These are phyloP conservation scores for Astrocystis sublimbata DNA, from an alignment of 495 filamentous ascomycete genomes.

Conservation along the genomic window DNA sequence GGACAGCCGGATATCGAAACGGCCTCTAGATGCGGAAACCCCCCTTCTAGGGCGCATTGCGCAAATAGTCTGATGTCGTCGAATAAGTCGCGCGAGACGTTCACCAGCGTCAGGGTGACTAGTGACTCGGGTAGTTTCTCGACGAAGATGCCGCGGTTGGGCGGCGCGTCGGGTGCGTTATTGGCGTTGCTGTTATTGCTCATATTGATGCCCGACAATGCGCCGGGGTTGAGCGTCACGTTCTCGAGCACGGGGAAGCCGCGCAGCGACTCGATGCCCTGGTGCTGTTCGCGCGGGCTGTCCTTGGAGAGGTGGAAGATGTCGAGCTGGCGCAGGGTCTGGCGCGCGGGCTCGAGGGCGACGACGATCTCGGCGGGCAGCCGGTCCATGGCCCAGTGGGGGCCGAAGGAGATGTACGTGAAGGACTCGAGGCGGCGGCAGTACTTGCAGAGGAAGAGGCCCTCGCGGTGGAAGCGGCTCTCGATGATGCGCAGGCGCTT, in stretches of 20 bases:
- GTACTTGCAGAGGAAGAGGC: constrained; percentile 21
- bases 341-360: constrained; percentile 15
- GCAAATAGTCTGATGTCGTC: constrained; percentile 17
- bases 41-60: constrained; percentile 2
- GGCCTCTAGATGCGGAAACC: constrained; percentile 12
- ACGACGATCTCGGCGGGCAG: constrained; percentile 19
- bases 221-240: constrained; percentile 19
- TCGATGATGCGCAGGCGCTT: constrained; percentile 18
- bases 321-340: constrained; percentile 15
- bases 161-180: background rate
- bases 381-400: constrained; percentile 21
- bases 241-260: constrained; percentile 16
- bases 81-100: constrained; percentile 18
- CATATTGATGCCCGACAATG: background rate
- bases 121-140: constrained; percentile 18
- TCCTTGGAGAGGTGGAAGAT: constrained; percentile 17
- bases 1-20: constrained; percentile 19
- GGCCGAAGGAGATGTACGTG: constrained; percentile 21
- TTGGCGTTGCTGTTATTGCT: too few species aligned
- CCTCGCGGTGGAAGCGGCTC: constrained; percentile 21
- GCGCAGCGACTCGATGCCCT: constrained; percentile 19
- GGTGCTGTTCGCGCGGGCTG: constrained; percentile 16
- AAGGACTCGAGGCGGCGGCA: constrained; percentile 20
- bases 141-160: constrained; percentile 12
- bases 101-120: constrained; percentile 15